phyloP scores from a whole-genome alignment of 140 eudicot species.

The Bidens hawaiensis region DNA sequence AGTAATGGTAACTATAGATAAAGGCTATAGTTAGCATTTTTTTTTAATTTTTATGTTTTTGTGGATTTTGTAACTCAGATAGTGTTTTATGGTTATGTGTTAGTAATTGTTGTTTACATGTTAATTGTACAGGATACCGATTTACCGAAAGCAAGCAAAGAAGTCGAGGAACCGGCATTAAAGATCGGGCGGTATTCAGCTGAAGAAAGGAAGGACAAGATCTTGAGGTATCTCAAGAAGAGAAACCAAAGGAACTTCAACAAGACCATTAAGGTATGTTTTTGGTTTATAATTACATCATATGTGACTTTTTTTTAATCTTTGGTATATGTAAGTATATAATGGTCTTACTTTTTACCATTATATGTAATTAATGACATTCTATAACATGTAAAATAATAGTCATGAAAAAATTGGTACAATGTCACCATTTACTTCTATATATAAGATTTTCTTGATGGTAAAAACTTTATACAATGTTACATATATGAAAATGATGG shows the following conservation, averaged over 20 bases:
- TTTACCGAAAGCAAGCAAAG: constrained; percentile 21
- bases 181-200: constrained; percentile 70
- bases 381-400: neutral
- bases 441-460: neutral
- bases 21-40: too few species aligned
- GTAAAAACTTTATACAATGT: neutral
- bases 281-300: neutral
- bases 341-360: neutral
- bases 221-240: constrained; percentile 79
- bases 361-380: neutral
- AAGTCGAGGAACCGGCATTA: constrained; percentile 44
- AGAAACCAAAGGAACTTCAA: constrained; percentile 91
- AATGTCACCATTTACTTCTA: too few species aligned
- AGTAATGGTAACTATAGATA: neutral
- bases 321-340: neutral
- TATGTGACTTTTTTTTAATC: neutral
- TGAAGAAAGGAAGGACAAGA: constrained; percentile 91
- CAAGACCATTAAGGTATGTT: constrained; percentile 79
- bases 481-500: neutral
- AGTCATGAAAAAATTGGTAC: too few species aligned
- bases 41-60: neutral
- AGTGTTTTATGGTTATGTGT: neutral
- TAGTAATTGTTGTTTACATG: neutral
- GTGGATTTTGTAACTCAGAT: neutral
- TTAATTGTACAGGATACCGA: constrained; percentile 34